Conservation (phyloP, 768 basidiomycete species). For the Artomyces pyxidatus region DNA sequence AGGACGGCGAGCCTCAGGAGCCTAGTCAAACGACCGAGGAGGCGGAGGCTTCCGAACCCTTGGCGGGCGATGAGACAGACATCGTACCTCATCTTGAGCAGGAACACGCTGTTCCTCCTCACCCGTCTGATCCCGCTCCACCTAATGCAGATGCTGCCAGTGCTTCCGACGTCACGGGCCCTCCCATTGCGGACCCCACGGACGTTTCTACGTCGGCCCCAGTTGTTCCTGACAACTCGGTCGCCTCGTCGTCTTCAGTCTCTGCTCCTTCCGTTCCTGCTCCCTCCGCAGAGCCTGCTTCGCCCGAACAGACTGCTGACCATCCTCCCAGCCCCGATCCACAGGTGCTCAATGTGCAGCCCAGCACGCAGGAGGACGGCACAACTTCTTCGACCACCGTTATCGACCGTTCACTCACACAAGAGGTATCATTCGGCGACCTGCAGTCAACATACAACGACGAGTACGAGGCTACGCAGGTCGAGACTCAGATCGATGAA, state of each 20-base stretch:
- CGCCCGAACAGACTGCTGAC: slow-evolving; percentile 14
- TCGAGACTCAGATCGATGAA: slow-evolving; percentile 11
- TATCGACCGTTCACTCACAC: slow-evolving; percentile 8
- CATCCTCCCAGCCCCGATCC: slow-evolving; percentile 15
- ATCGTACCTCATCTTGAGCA: slow-evolving; percentile 12
- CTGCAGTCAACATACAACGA: slow-evolving; percentile 4
- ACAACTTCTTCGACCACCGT: slow-evolving; percentile 8
- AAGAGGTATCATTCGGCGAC: slow-evolving; percentile 2
- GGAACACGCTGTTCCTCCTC: slow-evolving; percentile 4
- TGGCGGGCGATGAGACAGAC: slow-evolving; percentile 1
- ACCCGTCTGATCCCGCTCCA: background rate
- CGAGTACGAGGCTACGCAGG: slow-evolving; percentile 10
- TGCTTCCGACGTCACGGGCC: background rate
- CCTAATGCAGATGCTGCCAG: background rate
- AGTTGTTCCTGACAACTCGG: slow-evolving; percentile 10
- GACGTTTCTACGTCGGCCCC: slow-evolving; percentile 12
- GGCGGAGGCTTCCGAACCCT: slow-evolving; percentile 5
- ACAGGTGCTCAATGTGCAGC: slow-evolving; percentile 5
- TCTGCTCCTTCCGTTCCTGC: slow-evolving; percentile 14
- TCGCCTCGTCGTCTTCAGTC: slow-evolving; percentile 13
- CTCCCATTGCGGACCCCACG: slow-evolving; percentile 8
- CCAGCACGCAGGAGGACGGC: slow-evolving; percentile 12
- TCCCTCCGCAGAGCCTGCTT: slow-evolving; percentile 13
- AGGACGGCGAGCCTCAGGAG: slow-evolving; percentile 8
- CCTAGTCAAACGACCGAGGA: slow-evolving; percentile 1